Conservation (phyloP, 2,329 filamentous ascomycete species). For the Tolypocladium inflatum region DNA sequence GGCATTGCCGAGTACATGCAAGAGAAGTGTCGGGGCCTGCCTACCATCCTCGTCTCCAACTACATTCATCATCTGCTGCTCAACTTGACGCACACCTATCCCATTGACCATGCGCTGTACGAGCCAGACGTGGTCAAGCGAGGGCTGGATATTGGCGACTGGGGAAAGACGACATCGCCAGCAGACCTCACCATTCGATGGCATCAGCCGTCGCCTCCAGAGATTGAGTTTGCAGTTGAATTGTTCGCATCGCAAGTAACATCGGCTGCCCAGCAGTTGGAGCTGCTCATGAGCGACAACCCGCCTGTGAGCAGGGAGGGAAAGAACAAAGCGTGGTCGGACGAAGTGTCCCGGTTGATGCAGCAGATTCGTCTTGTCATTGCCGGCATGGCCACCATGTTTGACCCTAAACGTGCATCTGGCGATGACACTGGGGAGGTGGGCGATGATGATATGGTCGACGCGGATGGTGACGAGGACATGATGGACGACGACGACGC, state of each 20-base stretch:
- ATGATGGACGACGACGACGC: constrained; percentile 39
- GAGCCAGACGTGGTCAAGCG: constrained; percentile 64
- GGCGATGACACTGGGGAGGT: constrained; percentile 33
- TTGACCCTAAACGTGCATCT: constrained; percentile 68
- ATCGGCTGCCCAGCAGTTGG: constrained; percentile 64
- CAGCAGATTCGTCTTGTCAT: constrained; percentile 82
- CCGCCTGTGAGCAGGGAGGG: constrained; percentile 82
- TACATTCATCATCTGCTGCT: constrained; percentile 94
- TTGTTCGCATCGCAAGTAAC: constrained; percentile 79
- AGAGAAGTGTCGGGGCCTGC: constrained; percentile 83
- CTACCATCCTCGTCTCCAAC: constrained; percentile 93
- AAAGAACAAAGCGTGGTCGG: constrained; percentile 97
- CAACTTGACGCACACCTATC: constrained; percentile 90
- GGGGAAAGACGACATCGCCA: constrained; percentile 71
- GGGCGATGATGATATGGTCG: constrained; percentile 40
- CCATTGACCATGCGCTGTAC: constrained; percentile 79
- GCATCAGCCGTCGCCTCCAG: constrained; percentile 73
- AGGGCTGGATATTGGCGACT: constrained; percentile 69
- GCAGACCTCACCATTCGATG: constrained; percentile 75
- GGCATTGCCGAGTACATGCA: constrained; percentile 96
- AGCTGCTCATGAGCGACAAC: constrained; percentile 69
- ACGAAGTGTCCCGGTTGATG: constrained; percentile 85
- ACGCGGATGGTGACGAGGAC: constrained; percentile 43
- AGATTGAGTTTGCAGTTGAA: constrained; percentile 82
- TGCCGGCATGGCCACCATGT: constrained; percentile 81